A percentile compares a stretch with the other conserved stretches of the same genome.
phyloP scores from a whole-genome alignment of 1,284 basidiomycete genomes.

The Neonothopanus nambi region DNA sequence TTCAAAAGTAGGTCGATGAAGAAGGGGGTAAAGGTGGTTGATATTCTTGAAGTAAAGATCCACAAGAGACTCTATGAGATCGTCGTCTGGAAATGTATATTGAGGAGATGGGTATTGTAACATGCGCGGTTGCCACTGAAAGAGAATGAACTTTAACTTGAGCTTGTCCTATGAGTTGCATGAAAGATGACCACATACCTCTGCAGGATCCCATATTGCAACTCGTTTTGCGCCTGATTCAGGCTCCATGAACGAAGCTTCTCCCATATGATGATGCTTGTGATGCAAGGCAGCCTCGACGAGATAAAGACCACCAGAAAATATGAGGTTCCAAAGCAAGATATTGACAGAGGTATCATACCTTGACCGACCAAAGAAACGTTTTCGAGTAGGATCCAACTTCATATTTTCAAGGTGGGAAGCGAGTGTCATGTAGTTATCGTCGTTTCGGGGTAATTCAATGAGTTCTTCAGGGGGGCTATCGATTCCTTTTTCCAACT shows the following conservation, averaged over 20 bases:
- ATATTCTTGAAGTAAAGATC: slow-evolving; percentile 67
- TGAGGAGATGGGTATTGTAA: slow-evolving; percentile 11
- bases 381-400: slow-evolving; percentile 34
- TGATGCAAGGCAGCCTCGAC: slow-evolving; percentile 41
- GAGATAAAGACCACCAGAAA: slow-evolving; percentile 37
- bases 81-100: slow-evolving; percentile 57
- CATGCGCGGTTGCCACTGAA: slow-evolving; percentile 25
- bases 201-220: slow-evolving; percentile 35
- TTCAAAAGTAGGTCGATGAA: slow-evolving; percentile 79
- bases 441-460: slow-evolving; percentile 31
- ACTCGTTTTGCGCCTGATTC: slow-evolving; percentile 20
- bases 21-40: slow-evolving; percentile 68
- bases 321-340: background rate
- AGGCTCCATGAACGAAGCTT: slow-evolving; percentile 3
- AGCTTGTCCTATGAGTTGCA: background rate
- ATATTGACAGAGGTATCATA: slow-evolving; percentile 9
- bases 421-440: slow-evolving; percentile 25
- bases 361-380: slow-evolving; percentile 46
- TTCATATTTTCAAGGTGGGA: slow-evolving; percentile 31
- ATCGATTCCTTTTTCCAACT: slow-evolving; percentile 28
- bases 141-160: background rate
- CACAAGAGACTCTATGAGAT: slow-evolving; percentile 63
- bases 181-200: slow-evolving; percentile 25
- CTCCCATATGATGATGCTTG: slow-evolving; percentile 34
- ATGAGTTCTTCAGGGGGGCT: slow-evolving; percentile 22